Evolutionary conservation across 2,329 filamentous ascomycete species (phyloP).

Genomic region (Ustilaginoidea virens): DNA sequence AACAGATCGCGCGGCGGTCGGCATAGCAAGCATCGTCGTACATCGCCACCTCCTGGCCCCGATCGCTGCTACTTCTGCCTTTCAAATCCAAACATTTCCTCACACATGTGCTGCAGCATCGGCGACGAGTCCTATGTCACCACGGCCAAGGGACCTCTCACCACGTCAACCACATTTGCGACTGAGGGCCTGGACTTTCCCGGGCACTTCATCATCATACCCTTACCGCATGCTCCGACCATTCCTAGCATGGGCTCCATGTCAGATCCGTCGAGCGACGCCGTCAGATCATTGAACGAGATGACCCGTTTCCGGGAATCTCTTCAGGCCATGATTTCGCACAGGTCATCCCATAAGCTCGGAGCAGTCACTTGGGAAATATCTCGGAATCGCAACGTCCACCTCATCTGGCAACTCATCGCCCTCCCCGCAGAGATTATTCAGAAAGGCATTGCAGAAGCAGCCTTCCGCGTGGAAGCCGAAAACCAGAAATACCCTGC

Average conservation of each 20-base stretch:
- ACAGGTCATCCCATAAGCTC: slow-evolving; percentile 38
- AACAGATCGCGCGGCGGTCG: slow-evolving; percentile 28
- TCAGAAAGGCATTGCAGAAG: slow-evolving; percentile 61
- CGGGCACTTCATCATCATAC: slow-evolving; percentile 81
- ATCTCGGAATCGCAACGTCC: slow-evolving; percentile 63
- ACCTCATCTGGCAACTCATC: slow-evolving; percentile 88
- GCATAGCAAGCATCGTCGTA: slow-evolving; percentile 28
- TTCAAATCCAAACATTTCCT: slow-evolving; percentile 67
- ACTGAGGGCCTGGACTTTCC: slow-evolving; percentile 56
- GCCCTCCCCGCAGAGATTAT: slow-evolving; percentile 58
- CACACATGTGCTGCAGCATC: slow-evolving; percentile 81
- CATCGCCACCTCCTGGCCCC: slow-evolving; percentile 49
- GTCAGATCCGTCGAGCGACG: slow-evolving; percentile 32
- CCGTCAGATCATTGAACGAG: slow-evolving; percentile 52
- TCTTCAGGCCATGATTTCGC: slow-evolving; percentile 65
- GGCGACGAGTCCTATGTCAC: slow-evolving; percentile 80
- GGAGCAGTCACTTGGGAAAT: slow-evolving; percentile 90
- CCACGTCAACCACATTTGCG: slow-evolving; percentile 51
- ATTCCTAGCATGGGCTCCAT: slow-evolving; percentile 48
- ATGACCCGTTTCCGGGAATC: slow-evolving; percentile 70
- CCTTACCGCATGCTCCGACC: slow-evolving; percentile 67
- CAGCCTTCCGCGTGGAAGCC: slow-evolving; percentile 76
- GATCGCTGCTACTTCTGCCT: slow-evolving; percentile 91
- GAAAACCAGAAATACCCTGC: slow-evolving; percentile 50
- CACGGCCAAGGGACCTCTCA: slow-evolving; percentile 79